Percentiles rank a stretch among this genome's conserved stretches.
These are phyloP conservation scores for Pseudogymnoascus sp. DNA, from an alignment of 2,329 filamentous ascomycete genomes.

Conservation along the genomic window DNA sequence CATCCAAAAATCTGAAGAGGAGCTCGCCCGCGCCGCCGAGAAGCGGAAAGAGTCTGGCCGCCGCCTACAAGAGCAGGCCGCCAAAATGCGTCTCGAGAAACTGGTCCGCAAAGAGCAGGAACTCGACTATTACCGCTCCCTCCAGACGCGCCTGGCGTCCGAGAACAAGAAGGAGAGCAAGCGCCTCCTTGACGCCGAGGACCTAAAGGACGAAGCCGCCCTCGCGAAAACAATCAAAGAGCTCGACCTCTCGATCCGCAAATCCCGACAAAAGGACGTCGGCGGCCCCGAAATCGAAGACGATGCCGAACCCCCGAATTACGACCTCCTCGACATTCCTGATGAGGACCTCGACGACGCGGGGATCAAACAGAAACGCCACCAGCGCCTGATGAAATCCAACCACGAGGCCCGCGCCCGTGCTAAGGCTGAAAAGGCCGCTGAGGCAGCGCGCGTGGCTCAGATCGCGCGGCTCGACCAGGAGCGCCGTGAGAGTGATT, in stretches of 20 bases:
- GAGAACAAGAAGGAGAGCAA: constrained; percentile 87
- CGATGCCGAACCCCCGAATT: constrained; percentile 69
- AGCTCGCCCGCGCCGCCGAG: constrained; percentile 82
- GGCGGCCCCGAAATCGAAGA: constrained; percentile 72
- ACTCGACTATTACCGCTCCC: constrained; percentile 81
- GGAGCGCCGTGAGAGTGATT: constrained; percentile 73
- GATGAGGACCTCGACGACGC: constrained; percentile 93
- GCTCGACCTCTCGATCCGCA: constrained; percentile 80
- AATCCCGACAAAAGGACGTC: constrained; percentile 86
- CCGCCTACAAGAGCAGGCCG: constrained; percentile 86
- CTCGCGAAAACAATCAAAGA: constrained; percentile 81
- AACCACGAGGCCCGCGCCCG: constrained; percentile 87
- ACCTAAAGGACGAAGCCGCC: constrained; percentile 82
- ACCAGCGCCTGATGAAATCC: constrained; percentile 86
- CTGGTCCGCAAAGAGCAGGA: constrained; percentile 94
- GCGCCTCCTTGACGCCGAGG: constrained; percentile 77
- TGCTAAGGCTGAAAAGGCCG: constrained; percentile 94
- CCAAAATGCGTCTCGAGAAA: constrained; percentile 93
- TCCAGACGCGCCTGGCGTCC: constrained; percentile 63
- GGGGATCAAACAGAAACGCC: constrained; percentile 81
- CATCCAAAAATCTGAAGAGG: constrained; percentile 87
- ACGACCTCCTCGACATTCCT: constrained; percentile 78
- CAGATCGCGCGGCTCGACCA: constrained; percentile 79
- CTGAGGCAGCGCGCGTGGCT: constrained; percentile 73
- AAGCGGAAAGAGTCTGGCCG: constrained; percentile 91